Percentiles rank a stretch among this genome's conserved stretches.
phyloP scores from a whole-genome alignment of 208 protist species.

The Eutreptiella sp. region DNA sequence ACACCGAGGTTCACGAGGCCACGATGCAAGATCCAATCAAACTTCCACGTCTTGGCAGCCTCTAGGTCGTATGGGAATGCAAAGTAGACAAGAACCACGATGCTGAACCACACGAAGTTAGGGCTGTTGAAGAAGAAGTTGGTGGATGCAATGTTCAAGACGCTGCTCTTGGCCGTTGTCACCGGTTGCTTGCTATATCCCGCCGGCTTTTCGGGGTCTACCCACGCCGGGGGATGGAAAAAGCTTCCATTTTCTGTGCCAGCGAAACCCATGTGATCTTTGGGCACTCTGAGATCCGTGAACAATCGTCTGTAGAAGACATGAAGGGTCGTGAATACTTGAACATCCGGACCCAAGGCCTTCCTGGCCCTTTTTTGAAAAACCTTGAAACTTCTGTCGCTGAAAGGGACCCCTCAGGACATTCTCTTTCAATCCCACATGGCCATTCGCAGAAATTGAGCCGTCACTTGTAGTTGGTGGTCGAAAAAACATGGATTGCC shows the following conservation, averaged over 20 bases:
- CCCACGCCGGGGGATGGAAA: constrained; percentile 13
- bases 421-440: too few species aligned
- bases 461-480: too few species aligned
- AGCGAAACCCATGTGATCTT: too few species aligned
- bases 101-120: constrained; percentile 17
- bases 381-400: too few species aligned
- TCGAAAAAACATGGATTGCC: too few species aligned
- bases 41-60: not conserved
- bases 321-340: too few species aligned
- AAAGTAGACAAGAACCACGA: constrained; percentile 7
- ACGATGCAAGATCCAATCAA: constrained; percentile 1
- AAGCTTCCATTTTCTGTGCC: constrained; percentile 20
- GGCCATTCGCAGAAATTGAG: too few species aligned
- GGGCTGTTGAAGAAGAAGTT: constrained; percentile 5
- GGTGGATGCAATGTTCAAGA: constrained; percentile 2
- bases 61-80: constrained; percentile 26
- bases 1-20: constrained; percentile 5
- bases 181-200: not conserved
- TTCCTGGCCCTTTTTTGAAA: too few species aligned
- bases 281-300: too few species aligned
- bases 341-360: too few species aligned
- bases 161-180: not conserved
- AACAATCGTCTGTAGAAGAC: too few species aligned
- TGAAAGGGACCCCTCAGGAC: too few species aligned
- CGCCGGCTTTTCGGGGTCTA: constrained; percentile 5